Evolutionary conservation across 306 rosid genomes (phyloP).

Genomic region (Malus fusca): DNA sequence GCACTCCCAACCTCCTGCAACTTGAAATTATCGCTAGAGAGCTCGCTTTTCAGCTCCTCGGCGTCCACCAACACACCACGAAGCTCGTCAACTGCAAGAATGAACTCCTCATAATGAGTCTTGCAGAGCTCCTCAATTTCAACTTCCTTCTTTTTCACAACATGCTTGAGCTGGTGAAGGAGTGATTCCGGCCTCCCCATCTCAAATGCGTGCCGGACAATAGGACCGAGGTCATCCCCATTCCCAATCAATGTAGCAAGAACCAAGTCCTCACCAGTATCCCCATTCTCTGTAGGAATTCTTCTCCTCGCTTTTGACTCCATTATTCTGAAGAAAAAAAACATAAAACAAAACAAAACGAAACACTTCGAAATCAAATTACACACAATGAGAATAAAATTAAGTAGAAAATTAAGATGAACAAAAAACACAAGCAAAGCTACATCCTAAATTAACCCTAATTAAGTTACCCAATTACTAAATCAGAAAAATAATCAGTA

Average conservation of each 20-base stretch:
- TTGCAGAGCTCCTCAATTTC: slow-evolving; percentile 97
- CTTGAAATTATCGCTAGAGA: slow-evolving; percentile 79
- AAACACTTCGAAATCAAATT: slow-evolving; percentile 16
- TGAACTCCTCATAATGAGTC: slow-evolving; percentile 95
- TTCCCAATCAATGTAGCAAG: slow-evolving; percentile 75
- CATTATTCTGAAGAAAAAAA: slow-evolving; percentile 27
- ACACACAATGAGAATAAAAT: not conserved
- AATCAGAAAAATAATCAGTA: not conserved
- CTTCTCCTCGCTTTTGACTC: slow-evolving; percentile 54
- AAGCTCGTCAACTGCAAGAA: slow-evolving; percentile 92
- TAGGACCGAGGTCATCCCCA: slow-evolving; percentile 82
- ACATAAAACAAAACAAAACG: not conserved
- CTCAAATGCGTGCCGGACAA: slow-evolving; percentile 89
- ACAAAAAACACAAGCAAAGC: not conserved
- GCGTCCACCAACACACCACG: slow-evolving; percentile 91
- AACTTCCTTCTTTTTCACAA: slow-evolving; percentile 78
- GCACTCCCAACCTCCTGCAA: slow-evolving; percentile 81
- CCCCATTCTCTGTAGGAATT: slow-evolving; percentile 52
- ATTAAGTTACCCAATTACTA: not conserved
- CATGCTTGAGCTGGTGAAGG: slow-evolving; percentile 67
- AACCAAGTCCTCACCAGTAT: slow-evolving; percentile 74
- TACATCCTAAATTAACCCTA: not conserved
- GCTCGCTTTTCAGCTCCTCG: slow-evolving; percentile 87
- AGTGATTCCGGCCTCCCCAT: slow-evolving; percentile 77
- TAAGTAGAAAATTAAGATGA: not conserved